Conservation (phyloP, 805 yeast genomes). For the Candida saitoana region DNA sequence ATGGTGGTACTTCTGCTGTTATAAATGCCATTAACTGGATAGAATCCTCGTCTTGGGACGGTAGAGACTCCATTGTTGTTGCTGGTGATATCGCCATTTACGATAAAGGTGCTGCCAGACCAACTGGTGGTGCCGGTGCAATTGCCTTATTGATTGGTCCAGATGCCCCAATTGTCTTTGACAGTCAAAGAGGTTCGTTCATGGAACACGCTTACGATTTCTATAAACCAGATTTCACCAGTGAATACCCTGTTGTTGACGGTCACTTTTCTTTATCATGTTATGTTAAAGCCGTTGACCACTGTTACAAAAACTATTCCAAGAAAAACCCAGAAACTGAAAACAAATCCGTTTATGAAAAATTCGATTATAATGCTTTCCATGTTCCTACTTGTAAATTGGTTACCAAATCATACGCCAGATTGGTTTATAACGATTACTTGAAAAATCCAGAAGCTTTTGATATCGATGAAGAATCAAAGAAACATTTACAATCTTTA, state of each 20-base stretch:
- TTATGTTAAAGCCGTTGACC: slow-evolving; percentile 89
- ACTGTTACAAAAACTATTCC: slow-evolving; percentile 78
- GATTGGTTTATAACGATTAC: slow-evolving; percentile 87
- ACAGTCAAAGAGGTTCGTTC: slow-evolving; percentile 81
- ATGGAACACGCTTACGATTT: slow-evolving; percentile 98
- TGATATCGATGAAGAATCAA: slow-evolving; percentile 49
- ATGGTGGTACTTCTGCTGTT: slow-evolving; percentile 96
- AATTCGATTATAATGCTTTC: slow-evolving; percentile 92
- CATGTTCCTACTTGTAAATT: slow-evolving; percentile 98
- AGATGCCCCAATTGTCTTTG: slow-evolving; percentile 94
- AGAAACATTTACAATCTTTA: slow-evolving; percentile 45
- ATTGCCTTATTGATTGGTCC: slow-evolving; percentile 95
- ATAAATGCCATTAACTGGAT: slow-evolving; percentile 94
- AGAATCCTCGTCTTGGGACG: slow-evolving; percentile 96
- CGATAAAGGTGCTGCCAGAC: slow-evolving; percentile 96
- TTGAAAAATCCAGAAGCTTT: slow-evolving; percentile 61
- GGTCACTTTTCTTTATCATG: slow-evolving; percentile 94
- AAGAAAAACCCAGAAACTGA: slow-evolving; percentile 58
- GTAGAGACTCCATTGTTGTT: slow-evolving; percentile 94
- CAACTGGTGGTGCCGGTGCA: slow-evolving; percentile 99
- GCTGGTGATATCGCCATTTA: slow-evolving; percentile 98
- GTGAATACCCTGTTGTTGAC: slow-evolving; percentile 95
- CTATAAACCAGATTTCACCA: slow-evolving; percentile 94
- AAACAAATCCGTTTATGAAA: slow-evolving; percentile 43
- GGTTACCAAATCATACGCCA: slow-evolving; percentile 87